Conservation (phyloP, 768 basidiomycete genomes). For the Tricholoma saponaceum region DNA sequence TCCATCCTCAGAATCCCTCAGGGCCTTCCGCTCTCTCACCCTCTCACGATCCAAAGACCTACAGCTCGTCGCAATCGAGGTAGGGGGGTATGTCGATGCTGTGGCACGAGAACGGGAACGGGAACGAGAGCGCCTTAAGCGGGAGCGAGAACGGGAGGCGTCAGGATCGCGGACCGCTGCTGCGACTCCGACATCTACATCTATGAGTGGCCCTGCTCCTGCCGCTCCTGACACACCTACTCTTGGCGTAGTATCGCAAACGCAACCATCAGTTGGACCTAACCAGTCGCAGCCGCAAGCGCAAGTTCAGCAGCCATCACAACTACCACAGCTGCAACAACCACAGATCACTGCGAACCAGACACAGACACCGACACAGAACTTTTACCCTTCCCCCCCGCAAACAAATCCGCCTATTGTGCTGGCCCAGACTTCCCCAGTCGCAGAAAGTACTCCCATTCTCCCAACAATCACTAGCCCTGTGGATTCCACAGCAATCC, state of each 20-base stretch:
- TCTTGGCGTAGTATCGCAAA: constrained; percentile 6
- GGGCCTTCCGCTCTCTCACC: constrained; percentile 48
- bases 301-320: constrained; percentile 24
- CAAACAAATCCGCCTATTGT: constrained; percentile 35
- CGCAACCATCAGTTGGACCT: constrained; percentile 7
- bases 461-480: constrained; percentile 4
- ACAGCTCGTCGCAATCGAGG: constrained; percentile 51
- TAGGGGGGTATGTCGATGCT: constrained; percentile 69
- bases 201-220: neutral
- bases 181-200: constrained; percentile 13
- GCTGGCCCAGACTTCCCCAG: constrained; percentile 7
- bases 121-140: constrained; percentile 69
- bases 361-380: constrained; percentile 24
- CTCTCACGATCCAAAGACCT: constrained; percentile 48
- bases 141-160: constrained; percentile 51
- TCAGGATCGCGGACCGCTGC: constrained; percentile 30
- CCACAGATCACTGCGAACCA: constrained; percentile 8
- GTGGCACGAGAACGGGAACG: constrained; percentile 73
- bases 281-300: constrained; percentile 16
- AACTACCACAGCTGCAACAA: constrained; percentile 8
- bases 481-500: constrained; percentile 11
- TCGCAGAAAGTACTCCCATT: constrained; percentile 3
- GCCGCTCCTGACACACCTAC: constrained; percentile 6
- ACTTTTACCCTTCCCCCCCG: constrained; percentile 64
- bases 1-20: constrained; percentile 28